A percentile compares a stretch with the other conserved stretches of the same genome.
Conservation (phyloP, 345 rosid species). For the Camelina sativa region DNA sequence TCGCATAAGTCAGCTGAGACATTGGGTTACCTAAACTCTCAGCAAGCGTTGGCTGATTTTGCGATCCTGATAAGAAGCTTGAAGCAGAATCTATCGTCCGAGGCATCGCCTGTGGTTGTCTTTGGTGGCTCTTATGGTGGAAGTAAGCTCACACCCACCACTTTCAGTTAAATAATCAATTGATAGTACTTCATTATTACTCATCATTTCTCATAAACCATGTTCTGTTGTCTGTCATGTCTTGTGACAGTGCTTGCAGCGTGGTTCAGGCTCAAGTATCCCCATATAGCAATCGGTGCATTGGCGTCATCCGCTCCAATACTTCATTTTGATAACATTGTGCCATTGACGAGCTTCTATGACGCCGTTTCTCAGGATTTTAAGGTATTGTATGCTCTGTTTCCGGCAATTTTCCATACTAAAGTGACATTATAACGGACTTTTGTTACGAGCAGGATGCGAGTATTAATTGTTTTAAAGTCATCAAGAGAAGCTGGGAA, state of each 20-base stretch:
- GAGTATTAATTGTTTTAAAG: constrained; percentile 69
- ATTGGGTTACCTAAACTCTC: constrained; percentile 75
- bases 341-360: constrained; percentile 74
- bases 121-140: constrained; percentile 96
- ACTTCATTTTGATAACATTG: constrained; percentile 67
- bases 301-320: constrained; percentile 86
- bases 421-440: constrained; percentile 1
- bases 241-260: constrained; percentile 75
- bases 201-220: neutral
- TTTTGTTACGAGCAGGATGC: constrained; percentile 51
- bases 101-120: constrained; percentile 78
- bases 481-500: constrained; percentile 73
- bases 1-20: constrained; percentile 60
- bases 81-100: constrained; percentile 74
- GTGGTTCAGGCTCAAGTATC: constrained; percentile 86
- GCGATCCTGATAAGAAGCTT: constrained; percentile 70
- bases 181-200: neutral
- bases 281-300: constrained; percentile 81
- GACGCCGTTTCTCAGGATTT: constrained; percentile 76
- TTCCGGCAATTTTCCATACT: neutral
- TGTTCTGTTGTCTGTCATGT: constrained; percentile 27
- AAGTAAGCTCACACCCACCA: constrained; percentile 51
- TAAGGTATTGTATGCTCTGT: constrained; percentile 50
- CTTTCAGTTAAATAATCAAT: neutral
- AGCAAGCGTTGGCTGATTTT: constrained; percentile 83